Evolutionary conservation across 1,284 basidiomycete species (phyloP), one percentile per base, ranked within the genome.

Genomic region (Cryptococcus deneoformans): DNA sequence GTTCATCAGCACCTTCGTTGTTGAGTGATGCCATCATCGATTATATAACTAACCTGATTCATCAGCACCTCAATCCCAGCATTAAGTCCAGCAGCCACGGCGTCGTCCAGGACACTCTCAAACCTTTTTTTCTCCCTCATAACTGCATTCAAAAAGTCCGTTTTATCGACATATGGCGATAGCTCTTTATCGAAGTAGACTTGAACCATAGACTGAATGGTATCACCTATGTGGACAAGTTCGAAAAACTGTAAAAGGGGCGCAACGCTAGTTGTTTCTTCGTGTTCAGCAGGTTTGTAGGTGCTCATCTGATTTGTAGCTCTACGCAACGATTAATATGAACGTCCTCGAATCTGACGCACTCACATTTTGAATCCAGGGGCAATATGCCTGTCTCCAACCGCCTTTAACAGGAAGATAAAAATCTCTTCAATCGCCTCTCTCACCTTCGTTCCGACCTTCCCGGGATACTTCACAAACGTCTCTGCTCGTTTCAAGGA

Each of bases 131-230:
- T 99, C 73, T 98, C 94, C 34, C 95, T 82, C 44, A 98, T 90
- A 6, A 95, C 93, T 1, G 84, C 83, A 70, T 97, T 98, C 59
- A 98, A 73, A 74, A 99, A 99, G 76, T 99, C 95, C 0, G 87
- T 92, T 64, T 85, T 85, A 74, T 95, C 92, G 45, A 96, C 92
- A 68, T 92, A 88, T 0, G 82, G 84, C 2, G 88, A 90, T 71
- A 98, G 80, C 70, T 96, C 94, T 72, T 94, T 94, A 70, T 98
- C 93, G 71, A 94, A 99, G 77, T 95, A 99, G 1, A 98, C 95
- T 66, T 98, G 92, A 2, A 96, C 86, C 87, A 99, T 96, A 35
- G 89, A 91, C 78, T 94, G 91, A 52, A 99, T 97, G 16, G 92
- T 99, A 75, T 99, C 95, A 0, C 92, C 96, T 14, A 98, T 82